These are phyloP conservation scores for Solanum commersonii DNA, from an alignment of 257 asterid species.

Conservation along the genomic window DNA sequence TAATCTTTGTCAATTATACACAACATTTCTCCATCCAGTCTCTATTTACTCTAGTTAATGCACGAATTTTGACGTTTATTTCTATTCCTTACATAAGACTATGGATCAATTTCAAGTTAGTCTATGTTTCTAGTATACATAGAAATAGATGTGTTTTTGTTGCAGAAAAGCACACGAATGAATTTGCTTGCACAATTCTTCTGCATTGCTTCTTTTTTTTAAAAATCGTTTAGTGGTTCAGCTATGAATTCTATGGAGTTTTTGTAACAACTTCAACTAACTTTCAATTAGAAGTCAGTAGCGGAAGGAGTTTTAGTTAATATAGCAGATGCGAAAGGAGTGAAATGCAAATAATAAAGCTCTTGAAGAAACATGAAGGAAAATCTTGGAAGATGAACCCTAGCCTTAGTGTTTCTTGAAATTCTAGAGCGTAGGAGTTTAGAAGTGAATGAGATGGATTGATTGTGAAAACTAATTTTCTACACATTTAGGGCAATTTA, in stretches of 20 bases:
- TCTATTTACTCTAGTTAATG: not conserved
- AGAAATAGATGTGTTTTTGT: not conserved
- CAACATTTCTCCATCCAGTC: not conserved
- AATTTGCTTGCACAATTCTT: not conserved
- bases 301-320: no score
- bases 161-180: not conserved
- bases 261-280: not conserved
- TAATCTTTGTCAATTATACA: not conserved
- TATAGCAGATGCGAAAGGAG: not conserved
- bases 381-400: not conserved
- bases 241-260: not conserved
- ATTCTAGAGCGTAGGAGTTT: not conserved
- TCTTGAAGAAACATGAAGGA: not conserved
- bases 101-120: not conserved
- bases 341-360: not conserved
- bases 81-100: not conserved
- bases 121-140: no score
- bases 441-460: not conserved
- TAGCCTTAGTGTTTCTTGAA: not conserved
- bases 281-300: not conserved
- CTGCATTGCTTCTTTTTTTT: no score
- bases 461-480: not conserved
- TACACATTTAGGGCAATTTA: not conserved
- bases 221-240: not conserved
- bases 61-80: not conserved